Conservation (phyloP, 2,329 filamentous ascomycete genomes). For the Diaporthe ampelina region DNA sequence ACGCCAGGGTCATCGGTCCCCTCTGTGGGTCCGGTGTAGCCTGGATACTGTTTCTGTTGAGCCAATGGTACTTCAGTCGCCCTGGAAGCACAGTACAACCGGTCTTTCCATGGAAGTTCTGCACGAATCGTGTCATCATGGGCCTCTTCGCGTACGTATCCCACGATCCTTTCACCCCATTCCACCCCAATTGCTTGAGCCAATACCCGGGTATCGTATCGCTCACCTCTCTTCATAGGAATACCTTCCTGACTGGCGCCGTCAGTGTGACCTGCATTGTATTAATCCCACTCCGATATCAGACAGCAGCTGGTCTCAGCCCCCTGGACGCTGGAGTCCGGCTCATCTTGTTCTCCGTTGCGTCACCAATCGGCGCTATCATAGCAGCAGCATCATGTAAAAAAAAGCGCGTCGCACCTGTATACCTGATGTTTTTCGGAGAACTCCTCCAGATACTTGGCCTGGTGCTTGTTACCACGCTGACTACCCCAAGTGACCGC, state of each 20-base stretch:
- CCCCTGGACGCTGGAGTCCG: not conserved
- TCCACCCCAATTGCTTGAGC: too few relatives aligned
- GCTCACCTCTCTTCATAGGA: not conserved
- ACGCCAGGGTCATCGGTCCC: too few relatives aligned
- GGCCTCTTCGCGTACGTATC: not conserved
- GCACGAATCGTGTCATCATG: not conserved
- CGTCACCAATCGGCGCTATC: not conserved
- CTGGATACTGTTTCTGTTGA: too few relatives aligned
- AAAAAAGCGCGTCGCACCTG: not conserved
- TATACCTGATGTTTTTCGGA: not conserved
- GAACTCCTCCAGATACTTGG: not conserved
- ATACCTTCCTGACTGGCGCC: not conserved
- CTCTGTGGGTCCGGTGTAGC: too few relatives aligned
- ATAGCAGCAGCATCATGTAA: not conserved
- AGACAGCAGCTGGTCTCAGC: not conserved
- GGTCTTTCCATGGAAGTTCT: not conserved
- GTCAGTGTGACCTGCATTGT: not conserved
- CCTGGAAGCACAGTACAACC: not conserved
- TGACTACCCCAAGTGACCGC: not conserved
- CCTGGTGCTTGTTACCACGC: not conserved
- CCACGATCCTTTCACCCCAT: too few relatives aligned
- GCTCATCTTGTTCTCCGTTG: not conserved
- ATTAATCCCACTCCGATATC: not conserved
- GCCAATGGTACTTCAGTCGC: not conserved
- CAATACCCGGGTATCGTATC: not conserved